These are phyloP conservation scores for Exophiala sp. DNA, from an alignment of 2,329 filamentous ascomycete genomes.

Conservation along the genomic window DNA sequence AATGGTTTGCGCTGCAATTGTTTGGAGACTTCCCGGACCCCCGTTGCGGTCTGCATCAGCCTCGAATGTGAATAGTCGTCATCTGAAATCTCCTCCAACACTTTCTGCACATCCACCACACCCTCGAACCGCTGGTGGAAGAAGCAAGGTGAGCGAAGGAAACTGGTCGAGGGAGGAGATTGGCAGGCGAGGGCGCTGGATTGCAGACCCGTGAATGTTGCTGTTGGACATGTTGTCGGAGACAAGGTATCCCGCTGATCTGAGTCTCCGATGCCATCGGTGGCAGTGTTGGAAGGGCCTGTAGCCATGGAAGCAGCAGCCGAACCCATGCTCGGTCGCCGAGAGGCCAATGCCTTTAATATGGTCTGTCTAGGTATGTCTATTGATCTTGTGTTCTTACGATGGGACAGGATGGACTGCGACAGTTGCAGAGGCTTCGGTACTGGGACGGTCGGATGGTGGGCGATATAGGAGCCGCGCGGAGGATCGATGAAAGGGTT, in stretches of 20 bases:
- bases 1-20: conserved; percentile 89
- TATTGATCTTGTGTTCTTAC: conserved; percentile 51
- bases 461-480: conserved; percentile 30
- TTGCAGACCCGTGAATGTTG: conserved; percentile 50
- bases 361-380: conserved; percentile 74
- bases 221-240: conserved; percentile 56
- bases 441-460: conserved; percentile 30
- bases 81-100: conserved; percentile 84
- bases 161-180: conserved; percentile 48
- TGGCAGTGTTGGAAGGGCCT: conserved; percentile 11
- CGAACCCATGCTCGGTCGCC: conserved; percentile 52
- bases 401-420: conserved; percentile 38
- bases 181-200: conserved; percentile 40
- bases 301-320: conserved; percentile 37
- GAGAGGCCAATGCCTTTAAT: conserved; percentile 71
- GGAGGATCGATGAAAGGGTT: conserved; percentile 25
- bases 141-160: conserved; percentile 88
- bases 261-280: conserved; percentile 10
- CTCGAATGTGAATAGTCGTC: conserved; percentile 90
- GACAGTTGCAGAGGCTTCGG: conserved; percentile 35
- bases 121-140: conserved; percentile 97
- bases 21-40: conserved; percentile 90
- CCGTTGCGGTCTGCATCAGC: conserved; percentile 88
- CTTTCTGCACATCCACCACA: conserved; percentile 87
- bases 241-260: conserved; percentile 37